Evolutionary conservation across 805 yeast species (phyloP).

Genomic region (Lachancea cidri): DNA sequence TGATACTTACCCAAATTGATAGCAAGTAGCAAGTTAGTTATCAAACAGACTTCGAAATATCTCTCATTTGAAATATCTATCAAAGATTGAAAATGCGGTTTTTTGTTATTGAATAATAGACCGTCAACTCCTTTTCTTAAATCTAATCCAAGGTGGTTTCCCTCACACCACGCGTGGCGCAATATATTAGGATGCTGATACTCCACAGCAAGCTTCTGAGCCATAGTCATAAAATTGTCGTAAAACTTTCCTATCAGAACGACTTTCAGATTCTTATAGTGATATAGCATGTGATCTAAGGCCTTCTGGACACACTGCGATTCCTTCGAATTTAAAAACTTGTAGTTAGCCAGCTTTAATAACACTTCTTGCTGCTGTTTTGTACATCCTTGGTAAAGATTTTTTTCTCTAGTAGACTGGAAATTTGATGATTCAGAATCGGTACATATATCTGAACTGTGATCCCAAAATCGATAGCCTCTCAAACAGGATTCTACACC

Average conservation of each 20-base stretch:
- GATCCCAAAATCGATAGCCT: constrained; percentile 39
- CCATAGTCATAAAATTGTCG: constrained; percentile 48
- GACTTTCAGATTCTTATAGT: constrained; percentile 39
- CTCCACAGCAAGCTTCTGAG: constrained; percentile 50
- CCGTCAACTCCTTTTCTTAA: constrained; percentile 13
- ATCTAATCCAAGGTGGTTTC: constrained; percentile 27
- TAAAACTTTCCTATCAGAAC: constrained; percentile 46
- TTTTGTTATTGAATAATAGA: constrained; percentile 14
- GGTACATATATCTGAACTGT: constrained; percentile 23
- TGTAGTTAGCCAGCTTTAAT: constrained; percentile 33
- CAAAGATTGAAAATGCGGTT: constrained; percentile 20
- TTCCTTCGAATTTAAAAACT: constrained; percentile 37
- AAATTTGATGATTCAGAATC: constrained; percentile 5
- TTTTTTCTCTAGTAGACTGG: constrained; percentile 29
- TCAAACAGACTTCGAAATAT: constrained; percentile 38
- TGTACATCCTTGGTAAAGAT: constrained; percentile 25
- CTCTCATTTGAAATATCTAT: constrained; percentile 34
- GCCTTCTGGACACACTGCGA: constrained; percentile 36
- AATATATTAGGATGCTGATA: constrained; percentile 52
- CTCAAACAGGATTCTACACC: constrained; percentile 36
- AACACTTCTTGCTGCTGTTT: constrained; percentile 23
- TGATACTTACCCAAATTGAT: constrained; percentile 48
- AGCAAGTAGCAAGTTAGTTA: constrained; percentile 43
- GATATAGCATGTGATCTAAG: constrained; percentile 39
- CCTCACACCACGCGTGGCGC: constrained; percentile 49